These are phyloP conservation scores for Xylariaceae sp. DNA, from an alignment of 2,329 filamentous ascomycete species.

Conservation along the genomic window DNA sequence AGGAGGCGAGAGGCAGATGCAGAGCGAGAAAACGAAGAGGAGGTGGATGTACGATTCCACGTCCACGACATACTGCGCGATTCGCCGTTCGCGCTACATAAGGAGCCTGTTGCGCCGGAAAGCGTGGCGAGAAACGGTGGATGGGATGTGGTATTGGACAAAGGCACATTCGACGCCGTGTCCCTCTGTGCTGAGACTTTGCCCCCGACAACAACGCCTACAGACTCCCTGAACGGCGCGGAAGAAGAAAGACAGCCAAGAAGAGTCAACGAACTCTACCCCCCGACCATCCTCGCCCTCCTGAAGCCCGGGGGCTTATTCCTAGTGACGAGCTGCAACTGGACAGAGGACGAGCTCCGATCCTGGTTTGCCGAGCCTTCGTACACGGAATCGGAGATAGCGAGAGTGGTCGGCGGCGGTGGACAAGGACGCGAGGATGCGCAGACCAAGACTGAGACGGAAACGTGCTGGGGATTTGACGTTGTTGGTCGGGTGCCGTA, in stretches of 20 bases:
- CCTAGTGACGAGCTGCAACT: constrained; percentile 94
- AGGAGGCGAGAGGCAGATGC: constrained; percentile 27
- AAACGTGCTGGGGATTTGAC: constrained; percentile 46
- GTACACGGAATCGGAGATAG: constrained; percentile 15
- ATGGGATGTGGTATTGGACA: constrained; percentile 94
- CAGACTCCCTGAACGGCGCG: background rate
- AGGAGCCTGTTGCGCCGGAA: constrained; percentile 16
- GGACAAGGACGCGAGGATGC: constrained; percentile 7
- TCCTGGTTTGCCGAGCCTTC: constrained; percentile 66
- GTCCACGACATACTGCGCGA: constrained; percentile 64
- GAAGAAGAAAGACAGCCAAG: constrained; percentile 39
- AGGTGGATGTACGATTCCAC: constrained; percentile 38
- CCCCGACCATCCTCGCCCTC: constrained; percentile 63
- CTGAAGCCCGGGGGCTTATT: constrained; percentile 71
- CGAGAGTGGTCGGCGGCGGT: background rate
- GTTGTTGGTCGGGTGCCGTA: constrained; percentile 73
- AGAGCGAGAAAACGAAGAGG: background rate
- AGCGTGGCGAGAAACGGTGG: constrained; percentile 37
- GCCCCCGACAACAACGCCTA: background rate
- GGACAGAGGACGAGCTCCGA: constrained; percentile 85
- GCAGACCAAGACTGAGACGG: constrained; percentile 15
- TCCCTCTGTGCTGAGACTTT: constrained; percentile 61
- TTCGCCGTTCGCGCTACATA: constrained; percentile 33
- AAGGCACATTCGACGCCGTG: constrained; percentile 96
- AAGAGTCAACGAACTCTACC: constrained; percentile 73